Evolutionary conservation across 345 rosid species (phyloP).

Genomic region (Brassica carinata): DNA sequence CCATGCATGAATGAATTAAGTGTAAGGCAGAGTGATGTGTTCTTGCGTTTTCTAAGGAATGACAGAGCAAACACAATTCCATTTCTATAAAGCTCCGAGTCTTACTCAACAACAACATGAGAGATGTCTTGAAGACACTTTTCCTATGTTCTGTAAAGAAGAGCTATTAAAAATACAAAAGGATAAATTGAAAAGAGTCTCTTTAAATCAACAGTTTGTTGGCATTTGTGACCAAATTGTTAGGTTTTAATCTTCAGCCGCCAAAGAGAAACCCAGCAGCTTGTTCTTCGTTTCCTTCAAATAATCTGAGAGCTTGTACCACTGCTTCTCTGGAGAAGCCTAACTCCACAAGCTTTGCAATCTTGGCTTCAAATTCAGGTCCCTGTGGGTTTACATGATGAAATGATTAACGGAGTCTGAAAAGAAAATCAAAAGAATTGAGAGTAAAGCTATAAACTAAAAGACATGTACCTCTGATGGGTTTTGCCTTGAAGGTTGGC

Average conservation of each 20-base stretch:
- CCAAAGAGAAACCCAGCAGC: constrained; percentile 97
- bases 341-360: constrained; percentile 84
- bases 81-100: neutral
- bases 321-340: constrained; percentile 86
- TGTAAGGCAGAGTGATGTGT: neutral
- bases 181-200: neutral
- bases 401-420: constrained; percentile 5
- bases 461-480: constrained; percentile 48
- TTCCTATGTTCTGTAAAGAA: constrained; percentile 23
- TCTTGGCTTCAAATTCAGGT: constrained; percentile 86
- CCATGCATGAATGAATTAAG: neutral
- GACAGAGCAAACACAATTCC: neutral
- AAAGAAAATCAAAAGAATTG: neutral
- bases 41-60: neutral
- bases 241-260: constrained; percentile 47
- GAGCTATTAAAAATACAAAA: constrained; percentile 30
- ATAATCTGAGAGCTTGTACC: constrained; percentile 77
- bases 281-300: constrained; percentile 88
- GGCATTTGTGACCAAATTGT: constrained; percentile 9
- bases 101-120: constrained; percentile 12
- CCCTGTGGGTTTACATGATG: constrained; percentile 45
- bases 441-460: neutral
- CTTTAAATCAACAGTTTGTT: constrained; percentile 32
- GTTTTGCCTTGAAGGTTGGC: constrained; percentile 63
- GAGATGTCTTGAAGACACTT: constrained; percentile 8